Conservation (phyloP, 2,329 filamentous ascomycete species). For the Lecanicillium sp. region DNA sequence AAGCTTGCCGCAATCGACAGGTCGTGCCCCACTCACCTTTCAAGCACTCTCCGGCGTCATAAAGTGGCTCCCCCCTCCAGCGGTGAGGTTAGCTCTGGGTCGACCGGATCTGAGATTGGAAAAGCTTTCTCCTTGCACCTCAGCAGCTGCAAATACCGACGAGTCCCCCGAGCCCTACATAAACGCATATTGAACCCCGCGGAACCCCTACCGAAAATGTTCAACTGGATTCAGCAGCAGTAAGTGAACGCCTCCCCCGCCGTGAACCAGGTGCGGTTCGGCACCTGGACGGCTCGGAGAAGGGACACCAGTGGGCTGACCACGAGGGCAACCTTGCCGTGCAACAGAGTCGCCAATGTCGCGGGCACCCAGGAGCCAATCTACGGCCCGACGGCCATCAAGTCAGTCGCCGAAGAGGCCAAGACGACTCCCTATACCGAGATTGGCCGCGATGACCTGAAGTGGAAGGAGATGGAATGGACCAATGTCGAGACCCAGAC, state of each 20-base stretch:
- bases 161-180: not conserved
- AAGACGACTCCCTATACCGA: conserved; percentile 74
- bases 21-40: not conserved
- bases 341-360: conserved; percentile 60
- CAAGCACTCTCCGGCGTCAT: not conserved
- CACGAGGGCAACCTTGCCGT: conserved; percentile 13
- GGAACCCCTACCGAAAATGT: conserved; percentile 47
- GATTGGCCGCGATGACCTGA: conserved; percentile 66
- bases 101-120: too few relatives aligned
- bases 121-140: not conserved
- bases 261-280: conserved; percentile 7
- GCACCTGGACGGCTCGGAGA: not conserved
- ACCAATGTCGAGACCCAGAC: conserved; percentile 92
- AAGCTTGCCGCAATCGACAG: not conserved
- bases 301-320: too few relatives aligned
- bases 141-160: not conserved
- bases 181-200: too few relatives aligned
- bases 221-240: conserved; percentile 94
- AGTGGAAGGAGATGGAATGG: conserved; percentile 73
- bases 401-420: conserved; percentile 75
- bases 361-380: conserved; percentile 94
- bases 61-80: conserved; percentile 7
- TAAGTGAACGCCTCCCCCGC: conserved; percentile 35
- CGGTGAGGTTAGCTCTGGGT: conserved; percentile 8
- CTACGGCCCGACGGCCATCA: conserved; percentile 84